Evolutionary conservation across 257 asterid species (phyloP), one percentile per base, ranked within the genome.

Genomic region (Hygrophila difformis): DNA sequence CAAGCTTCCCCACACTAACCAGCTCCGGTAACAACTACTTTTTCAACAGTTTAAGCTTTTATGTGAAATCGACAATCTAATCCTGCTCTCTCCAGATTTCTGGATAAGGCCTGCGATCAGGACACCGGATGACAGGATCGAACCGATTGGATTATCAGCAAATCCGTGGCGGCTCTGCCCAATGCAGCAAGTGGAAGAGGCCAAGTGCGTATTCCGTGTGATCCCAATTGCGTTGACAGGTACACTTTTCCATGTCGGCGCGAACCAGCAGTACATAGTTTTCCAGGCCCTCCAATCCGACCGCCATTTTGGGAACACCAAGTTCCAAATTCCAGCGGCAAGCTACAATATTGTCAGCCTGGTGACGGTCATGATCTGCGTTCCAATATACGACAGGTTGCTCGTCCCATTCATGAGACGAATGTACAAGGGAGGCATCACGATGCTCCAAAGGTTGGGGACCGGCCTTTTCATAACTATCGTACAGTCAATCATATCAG

Each of bases 241-340:
- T 49, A 69, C 83, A 12, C 0, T 82, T 8, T 80, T 57, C 72
- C 73, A 79, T 58, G 41, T 87, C 9, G 80, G 76, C 10, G 57
- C 57, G 3, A 79, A 73, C 19, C 84, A 71, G 21, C 85, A 77
- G 19, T 86, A 72, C 72, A 60, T 75, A 5, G 89, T 87, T 38
- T 79, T 79, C 62, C 97, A 87, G 44, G 91, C 93, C 2, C 80
- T 75, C 8, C 94, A 82, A 42, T 74, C 87, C 41, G 57, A 79
- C 63, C 64, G 96, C 12, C 68, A 64, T 39, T 59, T 86, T 2
- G 89, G 86, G 2, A 63, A 41, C 19, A 47, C 65, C 59, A 37
- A n/a, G 0, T 82, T 82, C 59, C 64, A 75, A 49, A 70, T 82
- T 16, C 96, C 96, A 0, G 87, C 93, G 1, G 88, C 86, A 3